Base-by-base conservation (phyloP, 768 basidiomycete species). In the Xerocomus spinulosus region DNA sequence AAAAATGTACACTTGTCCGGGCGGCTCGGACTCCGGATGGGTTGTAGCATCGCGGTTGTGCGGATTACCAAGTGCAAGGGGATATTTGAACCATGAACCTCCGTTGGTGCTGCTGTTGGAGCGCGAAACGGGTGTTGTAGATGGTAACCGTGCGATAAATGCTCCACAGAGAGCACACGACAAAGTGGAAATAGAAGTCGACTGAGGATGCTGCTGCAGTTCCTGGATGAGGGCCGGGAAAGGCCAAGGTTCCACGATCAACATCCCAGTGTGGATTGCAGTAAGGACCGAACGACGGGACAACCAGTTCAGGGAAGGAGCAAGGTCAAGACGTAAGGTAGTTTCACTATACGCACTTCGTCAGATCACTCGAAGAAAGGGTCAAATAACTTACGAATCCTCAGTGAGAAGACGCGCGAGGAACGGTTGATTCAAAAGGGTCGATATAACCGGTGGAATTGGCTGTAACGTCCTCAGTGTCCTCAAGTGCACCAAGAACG, bases 271-370 rank as follows among this genome's bases (percentile, higher is more conserved):
- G 54, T 97, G 82, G 49, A 99, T 88, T 5, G 95, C 95, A 21
- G 81, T 70, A 4, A 84, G 75, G 20, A 98, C 86, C 4, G 83
- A 83, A 24, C 92, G 82, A 23, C 93, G 79, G 14, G 87, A 86
- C n/a, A 98, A 75, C 89, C 91, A 98, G 59, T 90, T 93, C 28
- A 99, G 72, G 12, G 92, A 89, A 0, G 94, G 91, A 0, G 96
- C 93, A n/a, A 89, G 72, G 61, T 98, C 96, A 15, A 99, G 77
- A 9, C 96, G 84, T 25, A 96, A 73, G 0, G 93, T 91, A 0
- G 95, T 91, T 57, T 99, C 95, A 20, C 93, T 64, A 49, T 23
- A 44, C 32, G 2, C n/a, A 36, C 34, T 38, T 20, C 14, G 29
- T 54, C 47, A 62, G 45, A 51, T 39, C 40, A 48, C 21, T n/a